Base-by-base conservation (phyloP, 83 land plant genomes). In the Isoetes engelmannii region DNA sequence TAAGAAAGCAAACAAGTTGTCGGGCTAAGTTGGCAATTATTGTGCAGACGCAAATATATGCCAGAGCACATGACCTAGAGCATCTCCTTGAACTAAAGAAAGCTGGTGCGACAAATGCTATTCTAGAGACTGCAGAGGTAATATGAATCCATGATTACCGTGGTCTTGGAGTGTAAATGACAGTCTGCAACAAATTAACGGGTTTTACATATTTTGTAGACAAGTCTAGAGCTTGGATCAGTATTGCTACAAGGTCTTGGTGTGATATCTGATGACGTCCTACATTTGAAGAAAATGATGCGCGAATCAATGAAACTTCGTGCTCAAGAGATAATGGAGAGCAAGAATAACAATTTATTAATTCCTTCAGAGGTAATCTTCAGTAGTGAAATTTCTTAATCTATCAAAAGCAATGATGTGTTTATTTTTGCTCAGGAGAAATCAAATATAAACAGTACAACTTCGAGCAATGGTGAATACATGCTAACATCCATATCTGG, bases 71-170 rank as follows among this genome's bases (percentile, higher is more conserved):
- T 49, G 99, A 94, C 75, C 72, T 94, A 55, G 71, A 41, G 8
- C 99, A 94, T 83, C 81, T 94, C 19, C 67, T 88, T 57, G 99
- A 94, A 45, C 73, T 94, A 67, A 90, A 94, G 84, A 75, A 80
- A 66, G 88, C 90, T 10, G 99, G 99, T 54, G 92, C 92, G 44
- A 94, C 96, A 28, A 97, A 94, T 83, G 92, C 83, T 43, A 86
- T 94, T 48, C 79, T 94, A 62, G 99, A 94, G 72, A 86, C 77
- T 68, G 77, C 99, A 4, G 99, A 94, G 97, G 99, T 94, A 80
- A 15, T 44, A 48, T 8, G 37, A 13, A 20, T 67, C 15, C 43
- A 17, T 65, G 18, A 19, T 7, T 45, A 10, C 47, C 10, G 15
- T 18, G 7, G 5, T 71, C 49, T 46, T 66, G 20, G 5, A 47